A percentile compares a stretch with the other conserved stretches of the same genome.
Evolutionary conservation across 805 yeast genomes (phyloP).

Genomic region (Lachancea thermotolerans): DNA sequence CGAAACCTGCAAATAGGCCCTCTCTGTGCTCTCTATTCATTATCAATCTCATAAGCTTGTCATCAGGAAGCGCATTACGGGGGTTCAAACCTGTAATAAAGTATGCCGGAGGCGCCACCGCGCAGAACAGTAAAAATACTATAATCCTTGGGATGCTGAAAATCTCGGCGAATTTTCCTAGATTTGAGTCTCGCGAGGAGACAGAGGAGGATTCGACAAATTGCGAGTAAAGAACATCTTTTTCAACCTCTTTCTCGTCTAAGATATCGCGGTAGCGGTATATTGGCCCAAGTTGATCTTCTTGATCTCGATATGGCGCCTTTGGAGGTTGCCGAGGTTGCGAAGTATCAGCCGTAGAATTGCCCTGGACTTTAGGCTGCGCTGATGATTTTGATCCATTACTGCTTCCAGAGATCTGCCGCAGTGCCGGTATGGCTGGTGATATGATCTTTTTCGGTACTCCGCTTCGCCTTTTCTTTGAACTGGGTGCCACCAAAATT

Average conservation of each 20-base stretch:
- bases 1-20: conserved; percentile 24
- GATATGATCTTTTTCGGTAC: neutral
- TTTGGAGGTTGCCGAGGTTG: neutral
- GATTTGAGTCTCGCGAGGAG: conserved; percentile 19
- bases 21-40: conserved; percentile 21
- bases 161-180: conserved; percentile 15
- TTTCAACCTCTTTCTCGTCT: conserved; percentile 1
- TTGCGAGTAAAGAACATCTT: conserved; percentile 15
- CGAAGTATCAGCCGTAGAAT: neutral
- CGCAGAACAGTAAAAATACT: conserved; percentile 14
- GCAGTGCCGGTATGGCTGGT: conserved; percentile 9
- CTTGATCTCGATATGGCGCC: neutral
- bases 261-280: conserved; percentile 6
- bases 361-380: neutral
- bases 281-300: conserved; percentile 2
- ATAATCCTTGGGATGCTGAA: conserved; percentile 21
- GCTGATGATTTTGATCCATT: neutral
- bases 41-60: conserved; percentile 22
- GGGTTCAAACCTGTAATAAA: conserved; percentile 25
- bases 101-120: conserved; percentile 25
- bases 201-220: conserved; percentile 19
- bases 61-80: conserved; percentile 18
- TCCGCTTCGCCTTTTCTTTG: neutral
- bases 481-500: conserved; percentile 8
- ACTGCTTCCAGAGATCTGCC: conserved; percentile 9